phyloP scores from a whole-genome alignment of 352 stramenopile genomes.

The Phytophthora litchii region DNA sequence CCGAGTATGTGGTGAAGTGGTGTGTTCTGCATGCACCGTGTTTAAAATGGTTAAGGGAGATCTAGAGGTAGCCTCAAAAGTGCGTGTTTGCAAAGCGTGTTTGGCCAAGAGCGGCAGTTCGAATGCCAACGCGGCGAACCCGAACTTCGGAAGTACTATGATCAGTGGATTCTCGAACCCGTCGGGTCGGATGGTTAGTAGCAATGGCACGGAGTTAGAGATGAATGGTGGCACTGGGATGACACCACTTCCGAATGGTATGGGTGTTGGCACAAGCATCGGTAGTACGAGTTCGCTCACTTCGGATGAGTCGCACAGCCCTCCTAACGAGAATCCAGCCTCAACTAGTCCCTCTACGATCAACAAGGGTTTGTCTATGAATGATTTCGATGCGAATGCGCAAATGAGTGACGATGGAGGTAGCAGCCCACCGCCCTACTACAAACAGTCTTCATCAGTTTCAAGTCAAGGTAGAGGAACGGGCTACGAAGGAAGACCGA shows the following conservation, averaged over 20 bases:
- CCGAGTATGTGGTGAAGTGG: conserved; percentile 86
- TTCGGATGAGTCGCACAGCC: conserved; percentile 56
- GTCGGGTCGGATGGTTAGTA: conserved; percentile 25
- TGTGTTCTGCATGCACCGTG: conserved; percentile 79
- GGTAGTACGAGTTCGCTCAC: conserved; percentile 57
- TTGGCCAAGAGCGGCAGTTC: conserved; percentile 62
- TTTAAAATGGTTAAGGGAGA: conserved; percentile 76
- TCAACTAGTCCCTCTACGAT: conserved; percentile 28
- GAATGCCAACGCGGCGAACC: conserved; percentile 13
- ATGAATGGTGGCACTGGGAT: conserved; percentile 16
- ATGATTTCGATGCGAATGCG: conserved; percentile 50
- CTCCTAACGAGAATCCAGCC: conserved; percentile 39
- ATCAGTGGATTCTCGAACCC: conserved; percentile 24
- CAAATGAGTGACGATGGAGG: conserved; percentile 38
- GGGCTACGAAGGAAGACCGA: conserved; percentile 34
- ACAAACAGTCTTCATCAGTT: conserved; percentile 24
- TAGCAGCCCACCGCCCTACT: conserved; percentile 32
- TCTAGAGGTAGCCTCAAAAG: conserved; percentile 51
- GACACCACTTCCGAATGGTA: conserved; percentile 14
- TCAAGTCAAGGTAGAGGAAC: conserved; percentile 40
- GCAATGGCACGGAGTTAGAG: conserved; percentile 40
- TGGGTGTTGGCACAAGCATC: conserved; percentile 33
- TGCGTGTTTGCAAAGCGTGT: conserved; percentile 85
- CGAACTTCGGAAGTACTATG: conserved; percentile 32
- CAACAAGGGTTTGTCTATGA: conserved; percentile 52